Evolutionary conservation across 2,329 filamentous ascomycete species (phyloP).

Genomic region (Sporothrix humicola): DNA sequence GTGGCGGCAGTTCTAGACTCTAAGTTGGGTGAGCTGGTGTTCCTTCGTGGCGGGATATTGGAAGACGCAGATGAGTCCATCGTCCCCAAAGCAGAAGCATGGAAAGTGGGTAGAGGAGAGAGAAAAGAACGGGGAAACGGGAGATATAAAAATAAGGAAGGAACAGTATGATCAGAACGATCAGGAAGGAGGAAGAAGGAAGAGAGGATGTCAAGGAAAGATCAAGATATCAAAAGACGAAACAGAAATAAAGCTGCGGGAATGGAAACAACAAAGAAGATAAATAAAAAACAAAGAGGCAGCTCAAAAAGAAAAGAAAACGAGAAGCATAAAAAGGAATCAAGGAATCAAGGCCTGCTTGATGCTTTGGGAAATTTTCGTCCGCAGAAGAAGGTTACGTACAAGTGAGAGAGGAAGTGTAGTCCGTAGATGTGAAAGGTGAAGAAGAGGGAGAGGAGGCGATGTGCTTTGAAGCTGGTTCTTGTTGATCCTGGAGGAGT

Average conservation of each 20-base stretch:
- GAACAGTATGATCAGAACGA: neutral
- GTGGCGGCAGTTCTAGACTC: constrained; percentile 33
- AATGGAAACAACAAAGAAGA: neutral
- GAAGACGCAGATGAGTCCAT: constrained; percentile 42
- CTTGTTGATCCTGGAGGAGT: constrained; percentile 31
- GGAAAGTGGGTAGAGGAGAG: constrained; percentile 26
- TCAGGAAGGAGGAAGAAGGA: neutral
- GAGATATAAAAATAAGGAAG: neutral
- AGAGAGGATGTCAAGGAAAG: neutral
- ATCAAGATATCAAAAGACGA: neutral
- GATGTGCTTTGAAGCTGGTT: constrained; percentile 3
- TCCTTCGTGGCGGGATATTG: constrained; percentile 41
- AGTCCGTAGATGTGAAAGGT: neutral
- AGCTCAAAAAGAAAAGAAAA: neutral
- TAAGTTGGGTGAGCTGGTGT: constrained; percentile 45
- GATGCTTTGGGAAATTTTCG: neutral
- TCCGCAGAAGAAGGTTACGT: neutral
- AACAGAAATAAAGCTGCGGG: neutral
- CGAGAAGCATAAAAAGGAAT: neutral
- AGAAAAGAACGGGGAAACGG: neutral
- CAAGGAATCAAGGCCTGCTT: neutral
- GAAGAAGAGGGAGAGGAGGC: neutral
- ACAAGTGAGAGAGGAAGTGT: constrained; percentile 3
- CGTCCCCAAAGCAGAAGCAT: constrained; percentile 32
- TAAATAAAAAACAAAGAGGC: constrained; percentile 9